Evolutionary conservation across 140 eudicot genomes (phyloP).

Genomic region (Erigeron philadelphicus): DNA sequence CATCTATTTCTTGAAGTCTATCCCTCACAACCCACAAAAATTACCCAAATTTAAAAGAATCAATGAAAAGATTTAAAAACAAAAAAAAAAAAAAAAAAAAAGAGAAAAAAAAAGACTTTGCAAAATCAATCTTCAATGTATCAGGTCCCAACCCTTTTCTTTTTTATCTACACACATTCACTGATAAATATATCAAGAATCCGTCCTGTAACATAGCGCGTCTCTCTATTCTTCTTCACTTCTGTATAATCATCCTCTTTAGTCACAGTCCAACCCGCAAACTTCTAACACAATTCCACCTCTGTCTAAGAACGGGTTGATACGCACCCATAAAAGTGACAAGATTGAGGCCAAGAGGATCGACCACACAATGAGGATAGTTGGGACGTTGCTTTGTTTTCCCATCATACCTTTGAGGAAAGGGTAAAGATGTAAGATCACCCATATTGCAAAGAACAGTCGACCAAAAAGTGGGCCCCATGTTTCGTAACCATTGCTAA

Average conservation of each 20-base stretch:
- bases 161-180: slow-evolving; percentile 68
- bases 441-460: slow-evolving; percentile 87
- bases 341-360: slow-evolving; percentile 85
- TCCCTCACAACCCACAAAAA: slow-evolving; percentile 52
- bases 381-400: slow-evolving; percentile 63
- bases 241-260: slow-evolving; percentile 29
- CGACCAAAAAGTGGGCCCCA: slow-evolving; percentile 93
- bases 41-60: slow-evolving; percentile 41
- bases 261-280: slow-evolving; percentile 86
- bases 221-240: slow-evolving; percentile 14
- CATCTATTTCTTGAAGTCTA: slow-evolving; percentile 37
- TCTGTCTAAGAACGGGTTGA: slow-evolving; percentile 67
- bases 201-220: slow-evolving; percentile 5
- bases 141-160: slow-evolving; percentile 27
- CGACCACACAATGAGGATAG: slow-evolving; percentile 86
- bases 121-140: slow-evolving; percentile 48
- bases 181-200: slow-evolving; percentile 30
- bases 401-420: slow-evolving; percentile 99
- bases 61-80: slow-evolving; percentile 28
- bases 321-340: slow-evolving; percentile 84
- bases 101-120: slow-evolving; percentile 35
- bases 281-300: slow-evolving; percentile 81
- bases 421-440: slow-evolving; percentile 90
- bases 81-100: slow-evolving; percentile 29
- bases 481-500: slow-evolving; percentile 86